Conservation (phyloP, 2,329 filamentous ascomycete genomes). For the Penicillium sp. region DNA sequence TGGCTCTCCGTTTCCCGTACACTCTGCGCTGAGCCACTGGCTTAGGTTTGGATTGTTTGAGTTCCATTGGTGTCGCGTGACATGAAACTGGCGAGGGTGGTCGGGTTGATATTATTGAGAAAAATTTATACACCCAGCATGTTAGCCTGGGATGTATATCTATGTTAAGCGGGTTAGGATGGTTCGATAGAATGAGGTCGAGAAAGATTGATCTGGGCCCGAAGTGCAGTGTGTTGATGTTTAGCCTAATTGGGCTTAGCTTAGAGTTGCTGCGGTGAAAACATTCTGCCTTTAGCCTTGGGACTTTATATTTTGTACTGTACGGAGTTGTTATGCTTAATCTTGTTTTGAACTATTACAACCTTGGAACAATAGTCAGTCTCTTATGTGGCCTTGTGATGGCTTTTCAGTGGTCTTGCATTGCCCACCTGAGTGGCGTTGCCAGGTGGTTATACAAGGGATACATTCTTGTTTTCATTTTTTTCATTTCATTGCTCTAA, state of each 20-base stretch:
- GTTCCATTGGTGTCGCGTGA: constrained; percentile 19
- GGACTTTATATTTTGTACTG: not conserved
- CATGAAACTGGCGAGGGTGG: constrained; percentile 13
- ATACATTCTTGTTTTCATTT: not conserved
- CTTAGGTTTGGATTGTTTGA: constrained; percentile 23
- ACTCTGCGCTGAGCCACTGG: constrained; percentile 31
- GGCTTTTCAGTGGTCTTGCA: no score
- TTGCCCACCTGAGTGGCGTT: no score
- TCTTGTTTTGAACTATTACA: no score
- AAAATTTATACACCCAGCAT: not conserved
- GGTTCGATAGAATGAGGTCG: not conserved
- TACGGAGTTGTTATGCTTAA: no score
- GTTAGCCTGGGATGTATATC: not conserved
- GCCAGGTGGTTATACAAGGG: not conserved
- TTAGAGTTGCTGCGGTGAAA: constrained; percentile 26
- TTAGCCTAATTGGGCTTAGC: constrained; percentile 27
- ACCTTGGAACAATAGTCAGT: no score
- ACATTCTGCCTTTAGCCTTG: not conserved
- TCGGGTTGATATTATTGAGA: constrained; percentile 13
- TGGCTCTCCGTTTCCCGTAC: constrained; percentile 35
- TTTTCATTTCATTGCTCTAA: not conserved
- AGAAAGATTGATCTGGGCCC: not conserved
- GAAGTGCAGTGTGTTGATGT: constrained; percentile 25
- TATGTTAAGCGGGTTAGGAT: not conserved
- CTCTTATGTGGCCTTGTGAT: no score